Conservation (phyloP, 164 flowering plant species). For the Hamamelis virginiana region DNA sequence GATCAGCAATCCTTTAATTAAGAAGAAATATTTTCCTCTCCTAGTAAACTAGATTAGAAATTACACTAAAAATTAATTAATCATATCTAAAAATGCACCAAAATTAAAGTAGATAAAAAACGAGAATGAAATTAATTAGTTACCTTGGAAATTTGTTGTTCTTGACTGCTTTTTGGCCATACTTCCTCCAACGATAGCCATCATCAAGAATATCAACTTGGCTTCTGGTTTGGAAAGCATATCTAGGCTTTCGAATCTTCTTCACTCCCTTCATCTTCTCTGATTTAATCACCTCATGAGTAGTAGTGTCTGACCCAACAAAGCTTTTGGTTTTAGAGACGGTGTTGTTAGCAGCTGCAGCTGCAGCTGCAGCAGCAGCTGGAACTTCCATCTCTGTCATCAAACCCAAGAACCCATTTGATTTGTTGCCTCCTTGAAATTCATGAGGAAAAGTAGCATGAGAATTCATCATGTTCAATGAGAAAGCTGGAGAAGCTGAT, state of each 20-base stretch:
- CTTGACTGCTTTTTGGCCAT: constrained; percentile 27
- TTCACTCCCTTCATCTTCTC: background rate
- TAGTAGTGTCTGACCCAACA: background rate
- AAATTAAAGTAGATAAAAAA: too few species aligned
- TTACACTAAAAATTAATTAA: background rate
- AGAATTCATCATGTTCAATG: constrained; percentile 5
- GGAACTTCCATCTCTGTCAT: background rate
- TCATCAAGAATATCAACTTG: constrained; percentile 30
- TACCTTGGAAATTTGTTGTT: constrained; percentile 27
- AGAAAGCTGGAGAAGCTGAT: background rate
- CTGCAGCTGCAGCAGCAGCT: too few species aligned
- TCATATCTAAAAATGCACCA: background rate
- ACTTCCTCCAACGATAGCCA: constrained; percentile 32
- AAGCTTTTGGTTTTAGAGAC: background rate
- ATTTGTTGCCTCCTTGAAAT: background rate
- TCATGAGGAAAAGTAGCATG: background rate
- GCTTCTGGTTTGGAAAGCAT: constrained; percentile 30
- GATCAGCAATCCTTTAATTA: too few species aligned
- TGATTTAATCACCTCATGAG: background rate
- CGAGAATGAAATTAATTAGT: too few species aligned
- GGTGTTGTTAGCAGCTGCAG: background rate
- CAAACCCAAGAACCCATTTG: constrained; percentile 18
- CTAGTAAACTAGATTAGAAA: background rate
- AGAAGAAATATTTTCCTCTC: too few species aligned
- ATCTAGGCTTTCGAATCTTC: constrained; percentile 20